These are phyloP conservation scores for Aspergillus persii DNA, from an alignment of 2,329 filamentous ascomycete species.

Conservation along the genomic window DNA sequence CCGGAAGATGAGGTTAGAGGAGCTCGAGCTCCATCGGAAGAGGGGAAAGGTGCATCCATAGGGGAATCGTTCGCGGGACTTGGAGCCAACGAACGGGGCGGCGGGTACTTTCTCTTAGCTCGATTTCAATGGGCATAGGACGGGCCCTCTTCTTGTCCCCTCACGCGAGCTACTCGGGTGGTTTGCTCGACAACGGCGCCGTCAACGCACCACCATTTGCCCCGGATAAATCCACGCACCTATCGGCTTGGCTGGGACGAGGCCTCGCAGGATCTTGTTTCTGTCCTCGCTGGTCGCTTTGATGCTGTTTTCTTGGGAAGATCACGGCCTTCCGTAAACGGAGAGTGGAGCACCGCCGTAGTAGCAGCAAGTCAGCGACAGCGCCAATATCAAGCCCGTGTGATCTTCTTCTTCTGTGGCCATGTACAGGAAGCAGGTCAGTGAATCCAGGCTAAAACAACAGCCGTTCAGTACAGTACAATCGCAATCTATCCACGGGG, in stretches of 20 bases:
- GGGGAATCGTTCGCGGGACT: constrained; percentile 26
- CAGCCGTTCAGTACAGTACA: not conserved
- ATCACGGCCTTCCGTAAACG: constrained; percentile 15
- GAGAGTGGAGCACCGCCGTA: constrained; percentile 9
- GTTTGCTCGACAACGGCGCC: not conserved
- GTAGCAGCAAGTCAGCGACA: not conserved
- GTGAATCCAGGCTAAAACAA: not conserved
- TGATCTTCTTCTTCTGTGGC: not conserved
- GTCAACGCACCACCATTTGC: not conserved
- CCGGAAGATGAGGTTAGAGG: constrained; percentile 32
- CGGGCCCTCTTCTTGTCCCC: not conserved
- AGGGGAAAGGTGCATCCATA: constrained; percentile 46
- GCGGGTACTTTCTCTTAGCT: constrained; percentile 6
- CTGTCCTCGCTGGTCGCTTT: not conserved
- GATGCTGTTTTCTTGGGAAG: not conserved
- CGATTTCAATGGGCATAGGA: constrained; percentile 1
- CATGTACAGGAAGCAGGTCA: not conserved
- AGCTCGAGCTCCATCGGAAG: constrained; percentile 42
- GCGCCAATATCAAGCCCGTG: not conserved
- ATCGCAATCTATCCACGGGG: too few species aligned
- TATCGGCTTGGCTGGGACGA: not conserved
- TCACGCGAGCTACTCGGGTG: constrained; percentile 8
- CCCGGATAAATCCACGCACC: too few species aligned
- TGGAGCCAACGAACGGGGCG: constrained; percentile 11
- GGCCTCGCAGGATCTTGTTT: not conserved